phyloP scores from a whole-genome alignment of 2,329 filamentous ascomycete genomes.

The Trichocomaceae sp. region DNA sequence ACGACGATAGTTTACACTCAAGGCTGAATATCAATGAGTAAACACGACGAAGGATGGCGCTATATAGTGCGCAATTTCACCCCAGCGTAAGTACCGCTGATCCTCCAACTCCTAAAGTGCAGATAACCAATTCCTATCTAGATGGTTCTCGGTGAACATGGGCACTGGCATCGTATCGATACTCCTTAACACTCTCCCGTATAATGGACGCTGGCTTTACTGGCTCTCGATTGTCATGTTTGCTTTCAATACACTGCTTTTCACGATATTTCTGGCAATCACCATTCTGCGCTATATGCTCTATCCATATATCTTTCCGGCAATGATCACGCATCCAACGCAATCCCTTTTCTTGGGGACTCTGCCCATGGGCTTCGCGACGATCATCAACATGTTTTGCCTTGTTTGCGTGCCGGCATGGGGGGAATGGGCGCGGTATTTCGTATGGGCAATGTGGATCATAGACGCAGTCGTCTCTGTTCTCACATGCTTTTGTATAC shows the following conservation, averaged over 20 bases:
- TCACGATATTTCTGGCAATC: slow-evolving; percentile 35
- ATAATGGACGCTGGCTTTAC: slow-evolving; percentile 34
- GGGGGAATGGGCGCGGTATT: slow-evolving; percentile 51
- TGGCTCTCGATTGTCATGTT: slow-evolving; percentile 35
- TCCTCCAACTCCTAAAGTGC: not conserved
- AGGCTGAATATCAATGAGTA: slow-evolving; percentile 5
- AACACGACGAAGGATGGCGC: slow-evolving; percentile 33
- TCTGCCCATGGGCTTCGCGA: slow-evolving; percentile 62
- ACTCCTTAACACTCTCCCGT: slow-evolving; percentile 32
- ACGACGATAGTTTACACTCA: too few species aligned
- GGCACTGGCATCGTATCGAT: slow-evolving; percentile 39
- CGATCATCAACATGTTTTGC: slow-evolving; percentile 60
- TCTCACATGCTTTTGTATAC: slow-evolving; percentile 49
- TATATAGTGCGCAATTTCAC: slow-evolving; percentile 35
- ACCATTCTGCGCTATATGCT: slow-evolving; percentile 56
- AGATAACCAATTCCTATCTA: slow-evolving; percentile 11
- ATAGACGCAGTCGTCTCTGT: slow-evolving; percentile 50
- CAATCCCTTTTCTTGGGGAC: slow-evolving; percentile 64
- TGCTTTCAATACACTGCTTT: slow-evolving; percentile 31
- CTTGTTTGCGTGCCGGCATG: slow-evolving; percentile 55
- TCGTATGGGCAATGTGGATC: slow-evolving; percentile 56
- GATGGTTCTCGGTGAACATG: slow-evolving; percentile 40
- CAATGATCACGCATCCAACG: slow-evolving; percentile 60
- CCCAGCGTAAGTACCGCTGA: slow-evolving; percentile 34
- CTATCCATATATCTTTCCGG: slow-evolving; percentile 59